Percentiles rank a stretch among this genome's conserved stretches.
These are phyloP conservation scores for Nakazawaea holstii DNA, from an alignment of 805 yeast genomes.

Conservation along the genomic window DNA sequence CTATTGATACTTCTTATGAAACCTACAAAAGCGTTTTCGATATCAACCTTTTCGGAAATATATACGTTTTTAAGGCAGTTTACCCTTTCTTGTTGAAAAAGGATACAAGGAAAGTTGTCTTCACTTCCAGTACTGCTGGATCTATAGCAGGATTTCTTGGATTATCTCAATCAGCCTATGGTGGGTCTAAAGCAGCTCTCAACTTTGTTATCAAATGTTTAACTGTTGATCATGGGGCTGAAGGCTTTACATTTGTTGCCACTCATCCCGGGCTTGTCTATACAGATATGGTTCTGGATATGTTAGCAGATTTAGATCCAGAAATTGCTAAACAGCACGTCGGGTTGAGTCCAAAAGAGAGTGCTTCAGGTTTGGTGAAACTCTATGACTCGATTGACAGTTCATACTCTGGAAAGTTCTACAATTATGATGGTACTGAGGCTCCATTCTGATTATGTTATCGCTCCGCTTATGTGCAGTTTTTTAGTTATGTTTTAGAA, in stretches of 20 bases:
- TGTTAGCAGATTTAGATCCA: constrained; percentile 20
- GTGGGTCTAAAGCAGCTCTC: constrained; percentile 32
- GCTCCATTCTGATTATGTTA: not conserved
- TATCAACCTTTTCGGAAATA: not conserved
- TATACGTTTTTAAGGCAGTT: not conserved
- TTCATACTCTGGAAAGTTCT: not conserved
- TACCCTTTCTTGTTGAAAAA: constrained; percentile 12
- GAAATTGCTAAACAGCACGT: no score
- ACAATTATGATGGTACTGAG: not conserved
- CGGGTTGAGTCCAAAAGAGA: constrained; percentile 21
- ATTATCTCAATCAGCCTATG: constrained; percentile 21
- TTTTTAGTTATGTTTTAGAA: no score
- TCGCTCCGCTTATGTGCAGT: no score
- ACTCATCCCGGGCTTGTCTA: constrained; percentile 21
- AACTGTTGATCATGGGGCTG: constrained; percentile 20
- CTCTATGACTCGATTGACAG: constrained; percentile 12
- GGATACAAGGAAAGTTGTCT: constrained; percentile 22
- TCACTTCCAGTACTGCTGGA: constrained; percentile 25
- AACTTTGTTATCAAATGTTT: constrained; percentile 23
- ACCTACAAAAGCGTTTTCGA: not conserved
- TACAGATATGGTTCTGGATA: not conserved
- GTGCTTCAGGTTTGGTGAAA: constrained; percentile 20
- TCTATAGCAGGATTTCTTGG: constrained; percentile 22
- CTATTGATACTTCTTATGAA: not conserved
- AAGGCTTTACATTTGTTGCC: constrained; percentile 22